phyloP scores from a whole-genome alignment of 306 rosid genomes.

The Pyrus pyrifolia region DNA sequence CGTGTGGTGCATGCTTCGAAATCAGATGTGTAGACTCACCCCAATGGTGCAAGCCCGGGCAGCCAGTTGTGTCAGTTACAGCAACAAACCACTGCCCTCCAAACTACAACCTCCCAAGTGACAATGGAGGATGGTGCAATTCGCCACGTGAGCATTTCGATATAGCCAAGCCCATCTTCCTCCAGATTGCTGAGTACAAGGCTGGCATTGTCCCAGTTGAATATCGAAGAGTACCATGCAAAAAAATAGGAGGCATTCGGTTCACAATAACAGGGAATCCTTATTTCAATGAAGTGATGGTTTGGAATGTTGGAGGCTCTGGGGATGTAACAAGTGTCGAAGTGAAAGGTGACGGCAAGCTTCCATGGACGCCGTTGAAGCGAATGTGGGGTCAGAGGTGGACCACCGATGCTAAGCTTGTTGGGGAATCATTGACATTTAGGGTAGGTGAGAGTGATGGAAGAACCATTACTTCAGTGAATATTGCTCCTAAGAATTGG shows the following conservation, averaged over 20 bases:
- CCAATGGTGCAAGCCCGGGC: conserved; percentile 48
- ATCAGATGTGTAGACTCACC: conserved; percentile 41
- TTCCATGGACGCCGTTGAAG: conserved; percentile 48
- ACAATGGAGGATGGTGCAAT: conserved; percentile 90
- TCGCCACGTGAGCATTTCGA: conserved; percentile 71
- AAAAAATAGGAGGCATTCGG: conserved; percentile 55
- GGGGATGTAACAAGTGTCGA: conserved; percentile 46
- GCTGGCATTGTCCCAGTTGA: conserved; percentile 54
- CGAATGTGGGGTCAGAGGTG: conserved; percentile 81
- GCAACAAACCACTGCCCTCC: conserved; percentile 74
- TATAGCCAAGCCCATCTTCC: conserved; percentile 55
- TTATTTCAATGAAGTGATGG: conserved; percentile 42
- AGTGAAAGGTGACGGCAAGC: conserved; percentile 59
- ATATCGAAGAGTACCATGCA: conserved; percentile 66
- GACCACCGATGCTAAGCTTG: conserved; percentile 44
- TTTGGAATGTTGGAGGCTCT: conserved; percentile 77
- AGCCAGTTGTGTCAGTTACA: conserved; percentile 40
- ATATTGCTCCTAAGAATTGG: conserved; percentile 51
- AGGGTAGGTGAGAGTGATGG: conserved; percentile 53
- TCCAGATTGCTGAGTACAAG: conserved; percentile 37
- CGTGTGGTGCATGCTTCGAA: conserved; percentile 74
- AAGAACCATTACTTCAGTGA: conserved; percentile 34
- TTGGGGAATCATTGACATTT: conserved; percentile 53
- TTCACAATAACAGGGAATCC: conserved; percentile 79
- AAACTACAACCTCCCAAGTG: conserved; percentile 14